phyloP scores from a whole-genome alignment of 2,329 filamentous ascomycete species.

The Fusarium pseudoanthophilum region DNA sequence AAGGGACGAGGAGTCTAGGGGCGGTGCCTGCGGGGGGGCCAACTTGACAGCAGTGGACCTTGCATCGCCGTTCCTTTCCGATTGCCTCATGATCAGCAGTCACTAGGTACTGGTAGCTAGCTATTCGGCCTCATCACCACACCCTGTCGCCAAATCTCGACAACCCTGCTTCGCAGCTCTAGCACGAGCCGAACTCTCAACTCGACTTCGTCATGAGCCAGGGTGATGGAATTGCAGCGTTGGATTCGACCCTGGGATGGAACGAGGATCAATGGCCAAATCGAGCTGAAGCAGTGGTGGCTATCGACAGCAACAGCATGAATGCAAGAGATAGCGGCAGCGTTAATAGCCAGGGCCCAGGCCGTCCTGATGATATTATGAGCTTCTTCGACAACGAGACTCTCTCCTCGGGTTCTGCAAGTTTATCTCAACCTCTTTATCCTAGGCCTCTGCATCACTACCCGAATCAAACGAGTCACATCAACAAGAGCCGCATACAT shows the following conservation, averaged over 20 bases:
- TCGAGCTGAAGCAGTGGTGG: conserved; percentile 24
- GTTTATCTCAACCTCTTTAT: conserved; percentile 30
- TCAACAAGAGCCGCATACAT: conserved; percentile 24
- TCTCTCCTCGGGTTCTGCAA: conserved; percentile 38
- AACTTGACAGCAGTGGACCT: conserved; percentile 42
- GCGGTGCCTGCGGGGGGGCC: conserved; percentile 24
- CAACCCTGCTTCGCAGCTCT: conserved; percentile 36
- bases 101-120: conserved; percentile 12
- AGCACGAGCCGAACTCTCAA: conserved; percentile 26
- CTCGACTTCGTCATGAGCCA: conserved; percentile 41
- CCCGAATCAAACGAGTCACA: conserved; percentile 19
- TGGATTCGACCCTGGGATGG: conserved; percentile 37
- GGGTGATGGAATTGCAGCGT: conserved; percentile 38
- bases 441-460: conserved; percentile 38
- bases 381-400: conserved; percentile 46
- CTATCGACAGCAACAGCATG: conserved; percentile 26
- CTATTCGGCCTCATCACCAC: conserved; percentile 35
- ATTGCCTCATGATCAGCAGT: conserved; percentile 43
- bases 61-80: conserved; percentile 43
- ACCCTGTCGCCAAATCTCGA: conserved; percentile 38
- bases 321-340: conserved; percentile 24
- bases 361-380: conserved; percentile 38
- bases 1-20: conserved; percentile 15
- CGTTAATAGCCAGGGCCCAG: conserved; percentile 29
- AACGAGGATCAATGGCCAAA: conserved; percentile 31